Percentiles rank a stretch among this genome's conserved stretches.
These are phyloP conservation scores for Yamadazyma akitaensis DNA, from an alignment of 805 yeast species.

Conservation along the genomic window DNA sequence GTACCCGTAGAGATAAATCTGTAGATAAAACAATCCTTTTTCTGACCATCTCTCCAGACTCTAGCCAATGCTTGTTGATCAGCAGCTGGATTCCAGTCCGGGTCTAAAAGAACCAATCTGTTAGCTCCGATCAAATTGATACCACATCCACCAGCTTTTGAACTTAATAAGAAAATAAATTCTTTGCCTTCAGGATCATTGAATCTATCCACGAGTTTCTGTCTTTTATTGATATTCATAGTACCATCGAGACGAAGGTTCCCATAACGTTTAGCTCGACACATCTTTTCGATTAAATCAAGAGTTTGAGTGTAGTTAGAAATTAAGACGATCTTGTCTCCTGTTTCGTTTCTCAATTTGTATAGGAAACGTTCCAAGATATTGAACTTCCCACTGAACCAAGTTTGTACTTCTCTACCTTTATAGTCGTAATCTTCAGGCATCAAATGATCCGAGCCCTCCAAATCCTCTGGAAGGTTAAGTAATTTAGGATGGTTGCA, in stretches of 20 bases:
- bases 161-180: constrained; percentile 82
- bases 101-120: constrained; percentile 79
- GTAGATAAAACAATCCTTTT: constrained; percentile 92
- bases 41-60: constrained; percentile 99
- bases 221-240: constrained; percentile 87
- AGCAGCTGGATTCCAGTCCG: constrained; percentile 98
- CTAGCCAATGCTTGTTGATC: constrained; percentile 97
- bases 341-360: constrained; percentile 73
- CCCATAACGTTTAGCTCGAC: constrained; percentile 74
- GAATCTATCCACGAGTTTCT: constrained; percentile 84
- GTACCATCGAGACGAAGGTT: constrained; percentile 86
- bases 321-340: constrained; percentile 92
- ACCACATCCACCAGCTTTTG: constrained; percentile 99
- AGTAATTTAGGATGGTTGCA: constrained; percentile 93
- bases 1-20: constrained; percentile 93
- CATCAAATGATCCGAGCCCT: constrained; percentile 58
- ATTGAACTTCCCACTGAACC: constrained; percentile 82
- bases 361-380: constrained; percentile 81
- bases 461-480: constrained; percentile 71
- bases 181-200: constrained; percentile 88
- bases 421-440: constrained; percentile 70
- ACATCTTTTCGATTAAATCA: constrained; percentile 84
- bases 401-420: constrained; percentile 75
- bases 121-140: constrained; percentile 96
- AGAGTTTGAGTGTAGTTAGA: constrained; percentile 94